phyloP scores from a whole-genome alignment of 306 rosid species.

The Vigna radiata region DNA sequence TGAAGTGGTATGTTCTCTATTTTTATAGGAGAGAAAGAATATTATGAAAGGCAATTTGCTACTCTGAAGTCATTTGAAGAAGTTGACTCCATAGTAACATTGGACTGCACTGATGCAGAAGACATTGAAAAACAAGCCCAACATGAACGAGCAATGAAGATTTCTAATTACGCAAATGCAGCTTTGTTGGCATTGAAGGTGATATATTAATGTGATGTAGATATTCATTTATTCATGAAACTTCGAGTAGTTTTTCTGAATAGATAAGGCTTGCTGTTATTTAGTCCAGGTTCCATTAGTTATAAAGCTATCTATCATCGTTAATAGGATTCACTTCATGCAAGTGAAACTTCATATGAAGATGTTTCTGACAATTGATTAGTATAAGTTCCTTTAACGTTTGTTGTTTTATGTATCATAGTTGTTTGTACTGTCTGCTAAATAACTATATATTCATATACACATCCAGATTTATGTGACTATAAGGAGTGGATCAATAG shows the following conservation, averaged over 20 bases:
- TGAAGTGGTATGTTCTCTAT: background rate
- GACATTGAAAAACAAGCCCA: constrained; percentile 53
- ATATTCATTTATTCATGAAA: constrained; percentile 28
- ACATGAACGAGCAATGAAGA: constrained; percentile 66
- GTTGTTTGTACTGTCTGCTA: constrained; percentile 18
- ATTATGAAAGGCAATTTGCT: constrained; percentile 59
- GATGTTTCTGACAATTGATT: background rate
- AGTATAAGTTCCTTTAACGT: constrained; percentile 1
- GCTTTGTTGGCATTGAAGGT: constrained; percentile 61
- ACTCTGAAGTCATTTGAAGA: constrained; percentile 71
- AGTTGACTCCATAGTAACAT: constrained; percentile 55
- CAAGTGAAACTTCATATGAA: constrained; percentile 13
- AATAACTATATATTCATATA: background rate
- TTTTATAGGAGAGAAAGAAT: constrained; percentile 62
- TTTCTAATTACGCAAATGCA: constrained; percentile 65
- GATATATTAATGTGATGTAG: constrained; percentile 26
- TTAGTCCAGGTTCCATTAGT: constrained; percentile 13
- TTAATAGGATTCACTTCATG: constrained; percentile 16
- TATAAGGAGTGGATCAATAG: constrained; percentile 71
- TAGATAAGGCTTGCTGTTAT: background rate
- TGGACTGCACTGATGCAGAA: constrained; percentile 33
- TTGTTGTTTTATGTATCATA: background rate
- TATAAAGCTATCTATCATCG: background rate
- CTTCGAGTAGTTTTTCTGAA: constrained; percentile 7
- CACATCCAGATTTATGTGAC: constrained; percentile 64